These are phyloP conservation scores for Helminthosporium solani DNA, from an alignment of 2,329 filamentous ascomycete genomes.

Conservation along the genomic window DNA sequence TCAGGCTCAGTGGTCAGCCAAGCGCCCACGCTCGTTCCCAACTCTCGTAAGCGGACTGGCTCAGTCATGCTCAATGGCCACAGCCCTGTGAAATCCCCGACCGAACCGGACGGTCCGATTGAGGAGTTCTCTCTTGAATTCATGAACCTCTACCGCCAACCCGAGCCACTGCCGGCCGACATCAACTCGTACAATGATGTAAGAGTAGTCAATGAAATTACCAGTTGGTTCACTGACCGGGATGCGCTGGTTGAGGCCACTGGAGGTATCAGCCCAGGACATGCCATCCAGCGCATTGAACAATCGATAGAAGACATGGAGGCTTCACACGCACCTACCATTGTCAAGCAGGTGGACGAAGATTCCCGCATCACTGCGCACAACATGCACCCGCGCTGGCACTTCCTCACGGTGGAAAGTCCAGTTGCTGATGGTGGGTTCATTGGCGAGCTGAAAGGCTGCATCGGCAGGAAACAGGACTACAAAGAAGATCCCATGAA, in stretches of 20 bases:
- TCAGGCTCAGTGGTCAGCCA: constrained; percentile 70
- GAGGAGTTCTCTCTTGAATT: constrained; percentile 76
- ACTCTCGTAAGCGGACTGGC: constrained; percentile 61
- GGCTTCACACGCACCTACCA: constrained; percentile 51
- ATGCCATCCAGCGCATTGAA: constrained; percentile 69
- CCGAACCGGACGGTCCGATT: constrained; percentile 63
- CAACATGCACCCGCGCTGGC: constrained; percentile 67
- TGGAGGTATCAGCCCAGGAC: constrained; percentile 60
- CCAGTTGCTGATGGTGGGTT: constrained; percentile 54
- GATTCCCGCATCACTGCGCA: constrained; percentile 51
- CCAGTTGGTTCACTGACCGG: constrained; percentile 75
- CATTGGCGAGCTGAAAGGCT: constrained; percentile 70
- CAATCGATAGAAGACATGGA: constrained; percentile 56
- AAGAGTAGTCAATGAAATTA: constrained; percentile 70
- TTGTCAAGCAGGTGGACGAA: constrained; percentile 56
- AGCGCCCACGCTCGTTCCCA: constrained; percentile 64
- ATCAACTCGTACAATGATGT: constrained; percentile 80
- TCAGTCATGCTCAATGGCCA: constrained; percentile 61
- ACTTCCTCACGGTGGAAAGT: constrained; percentile 60
- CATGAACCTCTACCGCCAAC: constrained; percentile 69
- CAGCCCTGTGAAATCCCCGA: constrained; percentile 76
- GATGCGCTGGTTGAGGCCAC: constrained; percentile 67
- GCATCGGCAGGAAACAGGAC: constrained; percentile 50
- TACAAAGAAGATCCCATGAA: constrained; percentile 50
- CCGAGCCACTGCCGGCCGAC: constrained; percentile 56